phyloP scores from a whole-genome alignment of 495 filamentous ascomycete genomes.

The Corynascus novoguineensis region DNA sequence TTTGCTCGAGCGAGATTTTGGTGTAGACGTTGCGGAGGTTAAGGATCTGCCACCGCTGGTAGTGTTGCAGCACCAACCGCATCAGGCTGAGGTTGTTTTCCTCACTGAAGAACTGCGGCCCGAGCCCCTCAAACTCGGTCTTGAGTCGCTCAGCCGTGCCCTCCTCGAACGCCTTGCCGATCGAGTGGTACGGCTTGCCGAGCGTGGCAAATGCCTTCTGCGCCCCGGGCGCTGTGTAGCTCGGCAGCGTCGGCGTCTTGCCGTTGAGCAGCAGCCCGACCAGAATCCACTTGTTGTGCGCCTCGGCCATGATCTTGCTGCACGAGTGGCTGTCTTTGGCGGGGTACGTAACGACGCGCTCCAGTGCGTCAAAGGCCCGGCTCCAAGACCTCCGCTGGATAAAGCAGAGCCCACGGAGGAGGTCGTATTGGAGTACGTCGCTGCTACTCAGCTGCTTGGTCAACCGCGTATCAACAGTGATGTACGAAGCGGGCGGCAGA shows the following conservation, averaged over 20 bases:
- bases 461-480: conserved; percentile 54
- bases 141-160: conserved; percentile 51
- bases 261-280: conserved; percentile 67
- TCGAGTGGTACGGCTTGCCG: conserved; percentile 62
- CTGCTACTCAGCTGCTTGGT: conserved; percentile 50
- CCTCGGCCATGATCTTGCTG: conserved; percentile 78
- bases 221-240: conserved; percentile 37
- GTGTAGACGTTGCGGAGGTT: conserved; percentile 42
- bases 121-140: conserved; percentile 51
- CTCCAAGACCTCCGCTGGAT: conserved; percentile 66
- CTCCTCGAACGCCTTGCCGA: conserved; percentile 63
- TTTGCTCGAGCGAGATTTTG: conserved; percentile 48
- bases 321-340: conserved; percentile 44
- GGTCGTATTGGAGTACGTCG: conserved; percentile 70
- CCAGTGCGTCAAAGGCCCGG: conserved; percentile 64
- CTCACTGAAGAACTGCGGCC: conserved; percentile 52
- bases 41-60: conserved; percentile 47
- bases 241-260: conserved; percentile 45
- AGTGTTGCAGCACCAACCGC: conserved; percentile 43
- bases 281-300: conserved; percentile 92
- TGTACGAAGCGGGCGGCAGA: conserved; percentile 41
- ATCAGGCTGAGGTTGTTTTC: conserved; percentile 48
- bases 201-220: conserved; percentile 54
- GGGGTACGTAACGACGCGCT: conserved; percentile 62
- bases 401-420: conserved; percentile 73